phyloP scores from a whole-genome alignment of 192 early-diverging fungal species.

The Coemansia pectinata region DNA sequence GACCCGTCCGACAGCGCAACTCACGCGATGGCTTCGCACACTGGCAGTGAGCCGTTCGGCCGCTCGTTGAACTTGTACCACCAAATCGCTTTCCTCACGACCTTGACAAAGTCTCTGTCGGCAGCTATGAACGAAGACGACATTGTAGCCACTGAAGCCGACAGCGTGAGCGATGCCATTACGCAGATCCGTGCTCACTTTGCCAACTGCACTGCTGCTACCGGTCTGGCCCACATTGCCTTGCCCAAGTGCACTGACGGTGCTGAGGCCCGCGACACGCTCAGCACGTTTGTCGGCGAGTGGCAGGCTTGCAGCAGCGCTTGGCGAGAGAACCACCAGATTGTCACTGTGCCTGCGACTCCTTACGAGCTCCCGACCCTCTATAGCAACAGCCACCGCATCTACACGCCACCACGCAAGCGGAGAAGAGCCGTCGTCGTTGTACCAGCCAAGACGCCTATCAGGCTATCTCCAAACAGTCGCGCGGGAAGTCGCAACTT shows the following conservation, averaged over 20 bases:
- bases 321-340: conserved; percentile 33
- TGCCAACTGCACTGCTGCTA: conserved; percentile 15
- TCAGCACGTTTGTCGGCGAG: conserved; percentile 11
- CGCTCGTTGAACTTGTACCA: conserved; percentile 41
- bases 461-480: background rate
- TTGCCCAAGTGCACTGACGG: conserved; percentile 1
- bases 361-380: conserved; percentile 18
- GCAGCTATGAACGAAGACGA: conserved; percentile 30
- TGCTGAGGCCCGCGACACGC: conserved; percentile 3
- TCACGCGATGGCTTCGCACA: background rate
- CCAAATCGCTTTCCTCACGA: conserved; percentile 31
- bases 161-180: conserved; percentile 24
- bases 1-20: background rate
- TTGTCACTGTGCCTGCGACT: conserved; percentile 18
- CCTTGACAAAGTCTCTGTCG: conserved; percentile 27
- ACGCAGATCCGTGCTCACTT: conserved; percentile 35
- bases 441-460: background rate
- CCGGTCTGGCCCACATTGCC: conserved; percentile 39
- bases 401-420: conserved; percentile 27
- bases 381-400: conserved; percentile 6
- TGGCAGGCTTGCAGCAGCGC: conserved; percentile 23
- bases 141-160: conserved; percentile 5
- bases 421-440: conserved; percentile 10
- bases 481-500: conserved; percentile 26
- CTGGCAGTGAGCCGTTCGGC: conserved; percentile 30